Conservation (phyloP, 164 flowering plant species). For the Pachysandra terminalis region DNA sequence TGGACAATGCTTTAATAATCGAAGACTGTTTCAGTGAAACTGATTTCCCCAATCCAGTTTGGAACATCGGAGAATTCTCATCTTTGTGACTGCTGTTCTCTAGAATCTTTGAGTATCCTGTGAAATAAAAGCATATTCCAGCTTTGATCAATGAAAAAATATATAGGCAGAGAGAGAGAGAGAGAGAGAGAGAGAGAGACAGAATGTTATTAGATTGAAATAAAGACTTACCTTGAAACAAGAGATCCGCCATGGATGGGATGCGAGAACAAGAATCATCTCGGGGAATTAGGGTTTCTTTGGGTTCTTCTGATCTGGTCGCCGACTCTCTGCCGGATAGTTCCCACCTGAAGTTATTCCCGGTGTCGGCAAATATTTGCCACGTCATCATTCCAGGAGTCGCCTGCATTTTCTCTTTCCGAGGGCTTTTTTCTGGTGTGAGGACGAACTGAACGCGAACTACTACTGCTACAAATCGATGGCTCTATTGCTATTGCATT, state of each 20-base stretch:
- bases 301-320: constrained; percentile 7
- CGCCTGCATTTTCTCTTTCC: neutral
- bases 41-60: constrained; percentile 63
- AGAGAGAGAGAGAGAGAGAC: constrained; percentile 13
- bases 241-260: constrained; percentile 69
- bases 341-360: constrained; percentile 55
- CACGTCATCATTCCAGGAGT: constrained; percentile 48
- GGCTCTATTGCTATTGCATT: too few relatives aligned
- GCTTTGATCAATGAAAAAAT: neutral
- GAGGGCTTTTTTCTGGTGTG: constrained; percentile 1
- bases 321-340: constrained; percentile 16
- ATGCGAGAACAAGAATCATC: constrained; percentile 27
- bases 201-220: neutral
- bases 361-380: constrained; percentile 58
- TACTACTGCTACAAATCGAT: too few relatives aligned
- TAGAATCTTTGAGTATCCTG: constrained; percentile 37
- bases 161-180: constrained; percentile 6
- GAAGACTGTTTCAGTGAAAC: constrained; percentile 55
- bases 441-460: neutral
- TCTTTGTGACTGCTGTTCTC: constrained; percentile 19
- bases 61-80: constrained; percentile 42
- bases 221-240: constrained; percentile 44
- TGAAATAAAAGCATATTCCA: neutral
- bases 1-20: constrained; percentile 52
- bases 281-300: constrained; percentile 3